These are phyloP conservation scores for Phytophthora syringae DNA, from an alignment of 352 stramenopile genomes.

Conservation along the genomic window DNA sequence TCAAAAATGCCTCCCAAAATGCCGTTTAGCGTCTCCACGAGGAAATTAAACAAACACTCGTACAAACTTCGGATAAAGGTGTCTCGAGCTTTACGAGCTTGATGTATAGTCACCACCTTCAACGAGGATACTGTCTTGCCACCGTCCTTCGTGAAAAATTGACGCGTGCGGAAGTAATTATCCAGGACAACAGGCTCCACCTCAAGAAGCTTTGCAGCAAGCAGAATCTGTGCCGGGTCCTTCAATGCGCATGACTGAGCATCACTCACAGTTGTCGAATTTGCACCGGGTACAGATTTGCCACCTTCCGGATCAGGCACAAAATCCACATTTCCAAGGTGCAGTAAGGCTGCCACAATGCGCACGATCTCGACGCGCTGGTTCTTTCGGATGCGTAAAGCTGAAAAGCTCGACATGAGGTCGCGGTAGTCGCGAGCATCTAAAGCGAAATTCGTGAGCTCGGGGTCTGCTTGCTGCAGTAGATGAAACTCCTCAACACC, in stretches of 20 bases:
- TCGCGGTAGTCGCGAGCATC: constrained; percentile 82
- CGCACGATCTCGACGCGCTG: constrained; percentile 84
- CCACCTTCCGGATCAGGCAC: constrained; percentile 59
- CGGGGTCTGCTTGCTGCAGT: constrained; percentile 53
- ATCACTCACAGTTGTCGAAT: constrained; percentile 32
- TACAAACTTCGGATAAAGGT: constrained; percentile 86
- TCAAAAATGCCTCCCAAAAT: constrained; percentile 86
- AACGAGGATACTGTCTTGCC: constrained; percentile 79
- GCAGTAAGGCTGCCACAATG: constrained; percentile 74
- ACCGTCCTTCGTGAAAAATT: constrained; percentile 81
- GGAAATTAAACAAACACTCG: constrained; percentile 77
- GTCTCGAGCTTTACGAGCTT: constrained; percentile 72
- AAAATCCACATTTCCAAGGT: constrained; percentile 85
- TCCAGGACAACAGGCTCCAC: constrained; percentile 83
- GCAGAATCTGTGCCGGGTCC: constrained; percentile 66
- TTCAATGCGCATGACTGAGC: constrained; percentile 69
- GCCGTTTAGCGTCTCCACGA: constrained; percentile 82
- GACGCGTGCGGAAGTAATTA: constrained; percentile 86
- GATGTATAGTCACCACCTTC: constrained; percentile 82
- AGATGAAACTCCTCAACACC: constrained; percentile 63
- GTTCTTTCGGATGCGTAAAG: constrained; percentile 79
- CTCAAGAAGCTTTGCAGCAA: constrained; percentile 74
- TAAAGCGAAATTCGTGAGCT: constrained; percentile 50
- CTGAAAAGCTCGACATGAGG: constrained; percentile 83
- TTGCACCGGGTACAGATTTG: constrained; percentile 57